Percentiles rank a stretch among this genome's conserved stretches.
Conservation (phyloP, 2,329 filamentous ascomycete species). For the Claviceps paspali region DNA sequence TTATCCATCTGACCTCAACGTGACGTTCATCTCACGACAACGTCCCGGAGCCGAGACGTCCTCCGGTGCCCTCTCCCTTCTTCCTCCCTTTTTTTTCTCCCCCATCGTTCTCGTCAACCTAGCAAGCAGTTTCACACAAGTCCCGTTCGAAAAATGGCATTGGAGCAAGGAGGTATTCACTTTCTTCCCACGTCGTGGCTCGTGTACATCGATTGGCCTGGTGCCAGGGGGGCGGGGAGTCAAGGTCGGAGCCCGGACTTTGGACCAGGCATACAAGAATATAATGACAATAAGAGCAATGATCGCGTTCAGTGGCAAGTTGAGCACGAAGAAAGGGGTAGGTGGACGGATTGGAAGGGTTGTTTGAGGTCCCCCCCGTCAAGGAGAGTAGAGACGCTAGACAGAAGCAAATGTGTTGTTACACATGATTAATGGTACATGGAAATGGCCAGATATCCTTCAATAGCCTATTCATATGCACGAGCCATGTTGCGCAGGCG, state of each 20-base stretch:
- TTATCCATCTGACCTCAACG: no score
- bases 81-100: no score
- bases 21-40: not conserved
- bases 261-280: not conserved
- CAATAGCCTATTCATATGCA: slow-evolving; percentile 26
- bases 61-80: not conserved
- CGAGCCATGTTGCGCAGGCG: slow-evolving; percentile 31
- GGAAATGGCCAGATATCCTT: no score
- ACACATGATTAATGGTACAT: not conserved
- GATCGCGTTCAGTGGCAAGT: not conserved
- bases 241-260: not conserved
- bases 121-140: not conserved
- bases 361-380: not conserved
- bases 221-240: no score
- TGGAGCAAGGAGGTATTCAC: no score
- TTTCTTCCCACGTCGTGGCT: no score
- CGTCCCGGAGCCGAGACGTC: not conserved
- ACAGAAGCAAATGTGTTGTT: not conserved
- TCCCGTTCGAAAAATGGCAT: no score
- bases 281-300: not conserved
- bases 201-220: no score
- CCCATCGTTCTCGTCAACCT: no score
- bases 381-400: not conserved
- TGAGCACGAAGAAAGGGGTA: no score
- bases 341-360: not conserved